phyloP scores from a whole-genome alignment of 2,329 filamentous ascomycete genomes.

The Hypoxylon sp. region DNA sequence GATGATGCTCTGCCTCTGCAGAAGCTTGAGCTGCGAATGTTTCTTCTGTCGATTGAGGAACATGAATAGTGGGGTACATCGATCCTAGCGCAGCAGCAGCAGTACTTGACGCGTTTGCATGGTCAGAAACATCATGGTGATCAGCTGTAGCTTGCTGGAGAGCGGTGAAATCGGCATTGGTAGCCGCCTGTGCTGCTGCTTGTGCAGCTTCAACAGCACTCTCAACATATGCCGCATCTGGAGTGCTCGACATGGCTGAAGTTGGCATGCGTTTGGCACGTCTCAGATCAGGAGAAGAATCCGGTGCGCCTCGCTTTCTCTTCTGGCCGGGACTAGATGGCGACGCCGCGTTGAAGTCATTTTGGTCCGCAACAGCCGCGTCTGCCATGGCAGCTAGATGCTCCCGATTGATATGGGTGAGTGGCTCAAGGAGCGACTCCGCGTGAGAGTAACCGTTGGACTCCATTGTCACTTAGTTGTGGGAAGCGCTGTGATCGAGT shows the following conservation, averaged over 20 bases:
- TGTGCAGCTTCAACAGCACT: constrained; percentile 64
- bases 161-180: constrained; percentile 67
- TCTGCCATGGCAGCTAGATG: constrained; percentile 62
- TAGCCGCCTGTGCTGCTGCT: constrained; percentile 55
- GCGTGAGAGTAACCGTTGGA: constrained; percentile 51
- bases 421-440: constrained; percentile 53
- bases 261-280: constrained; percentile 65
- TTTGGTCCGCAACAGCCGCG: constrained; percentile 60
- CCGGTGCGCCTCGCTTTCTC: constrained; percentile 65
- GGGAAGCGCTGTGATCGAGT: constrained; percentile 34
- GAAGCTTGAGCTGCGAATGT: constrained; percentile 68
- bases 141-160: constrained; percentile 66
- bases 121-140: constrained; percentile 63
- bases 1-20: constrained; percentile 56
- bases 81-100: constrained; percentile 69
- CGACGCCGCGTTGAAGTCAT: constrained; percentile 60
- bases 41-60: constrained; percentile 70
- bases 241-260: constrained; percentile 58
- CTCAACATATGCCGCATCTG: constrained; percentile 66
- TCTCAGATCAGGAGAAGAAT: constrained; percentile 62
- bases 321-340: constrained; percentile 64
- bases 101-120: constrained; percentile 68
- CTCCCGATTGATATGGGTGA: constrained; percentile 52
- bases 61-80: constrained; percentile 71
- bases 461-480: constrained; percentile 49